Evolutionary conservation across 768 basidiomycete species (phyloP).

Genomic region (Psilocybe subaeruginosa): DNA sequence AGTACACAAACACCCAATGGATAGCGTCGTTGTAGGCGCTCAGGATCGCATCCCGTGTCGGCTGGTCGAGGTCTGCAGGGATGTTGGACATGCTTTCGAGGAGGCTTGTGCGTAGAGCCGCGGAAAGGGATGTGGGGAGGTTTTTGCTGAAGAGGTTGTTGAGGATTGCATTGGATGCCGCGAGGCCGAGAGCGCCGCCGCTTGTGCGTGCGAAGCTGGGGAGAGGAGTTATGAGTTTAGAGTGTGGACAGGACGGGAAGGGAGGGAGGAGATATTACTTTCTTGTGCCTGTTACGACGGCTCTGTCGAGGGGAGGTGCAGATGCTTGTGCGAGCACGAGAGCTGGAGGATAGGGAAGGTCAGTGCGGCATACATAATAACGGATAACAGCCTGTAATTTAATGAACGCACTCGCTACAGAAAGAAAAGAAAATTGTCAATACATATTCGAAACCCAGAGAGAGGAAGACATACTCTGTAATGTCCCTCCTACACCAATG

Average conservation of each 20-base stretch:
- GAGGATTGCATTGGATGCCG: conserved; percentile 12
- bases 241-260: too few species aligned
- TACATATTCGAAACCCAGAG: neutral
- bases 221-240: neutral
- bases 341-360: neutral
- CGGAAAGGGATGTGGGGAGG: neutral
- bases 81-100: conserved; percentile 10
- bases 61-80: conserved; percentile 1
- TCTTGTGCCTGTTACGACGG: conserved; percentile 10
- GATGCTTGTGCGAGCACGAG: conserved; percentile 11
- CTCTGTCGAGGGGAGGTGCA: conserved; percentile 8
- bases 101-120: neutral
- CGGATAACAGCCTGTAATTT: too few species aligned
- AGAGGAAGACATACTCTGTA: conserved; percentile 6
- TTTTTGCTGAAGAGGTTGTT: conserved; percentile 12
- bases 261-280: conserved; percentile 1
- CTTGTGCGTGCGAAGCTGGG: conserved; percentile 11
- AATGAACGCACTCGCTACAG: neutral
- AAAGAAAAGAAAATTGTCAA: neutral
- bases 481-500: conserved; percentile 6
- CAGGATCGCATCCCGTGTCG: conserved; percentile 4
- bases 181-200: conserved; percentile 11
- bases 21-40: conserved; percentile 5
- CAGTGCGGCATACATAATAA: too few species aligned
- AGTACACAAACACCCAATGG: conserved; percentile 12